These are phyloP conservation scores for Penicillium coffeae DNA, from an alignment of 495 filamentous ascomycete genomes.

Conservation along the genomic window DNA sequence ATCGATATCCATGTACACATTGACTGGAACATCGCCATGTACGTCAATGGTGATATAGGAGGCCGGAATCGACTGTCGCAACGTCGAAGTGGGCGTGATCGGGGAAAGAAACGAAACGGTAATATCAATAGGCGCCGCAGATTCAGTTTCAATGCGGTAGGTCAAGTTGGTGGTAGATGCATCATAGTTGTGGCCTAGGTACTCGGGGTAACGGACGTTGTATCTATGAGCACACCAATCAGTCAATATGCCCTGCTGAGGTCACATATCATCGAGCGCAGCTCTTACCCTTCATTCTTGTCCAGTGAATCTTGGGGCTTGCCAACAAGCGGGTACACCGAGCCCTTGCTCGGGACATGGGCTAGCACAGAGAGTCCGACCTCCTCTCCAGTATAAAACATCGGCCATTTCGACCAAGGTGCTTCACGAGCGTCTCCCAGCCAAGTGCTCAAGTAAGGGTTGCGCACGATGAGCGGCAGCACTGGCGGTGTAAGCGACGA, in stretches of 20 bases:
- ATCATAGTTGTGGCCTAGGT: constrained; percentile 79
- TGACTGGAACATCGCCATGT: constrained; percentile 65
- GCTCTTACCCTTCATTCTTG: constrained; percentile 40
- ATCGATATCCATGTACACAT: constrained; percentile 83
- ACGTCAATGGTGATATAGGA: constrained; percentile 77
- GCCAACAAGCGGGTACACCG: constrained; percentile 84
- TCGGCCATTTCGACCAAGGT: constrained; percentile 93
- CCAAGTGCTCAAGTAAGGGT: constrained; percentile 91
- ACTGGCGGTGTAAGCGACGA: constrained; percentile 69
- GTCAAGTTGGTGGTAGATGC: constrained; percentile 91
- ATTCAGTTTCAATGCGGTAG: constrained; percentile 58
- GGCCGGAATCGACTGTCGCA: constrained; percentile 87
- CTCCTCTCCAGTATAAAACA: constrained; percentile 88
- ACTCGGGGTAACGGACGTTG: constrained; percentile 64
- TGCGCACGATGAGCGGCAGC: constrained; percentile 82
- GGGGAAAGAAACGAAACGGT: constrained; percentile 87
- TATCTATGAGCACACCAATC: constrained; percentile 40
- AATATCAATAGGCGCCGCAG: constrained; percentile 49
- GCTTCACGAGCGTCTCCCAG: constrained; percentile 68
- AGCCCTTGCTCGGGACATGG: constrained; percentile 61
- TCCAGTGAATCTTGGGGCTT: constrained; percentile 77
- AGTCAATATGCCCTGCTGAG: background rate
- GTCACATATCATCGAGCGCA: background rate
- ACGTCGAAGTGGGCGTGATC: constrained; percentile 86
- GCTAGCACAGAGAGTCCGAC: constrained; percentile 80